Base-by-base conservation (phyloP, 345 rosid species). In the Durio zibethinus region DNA sequence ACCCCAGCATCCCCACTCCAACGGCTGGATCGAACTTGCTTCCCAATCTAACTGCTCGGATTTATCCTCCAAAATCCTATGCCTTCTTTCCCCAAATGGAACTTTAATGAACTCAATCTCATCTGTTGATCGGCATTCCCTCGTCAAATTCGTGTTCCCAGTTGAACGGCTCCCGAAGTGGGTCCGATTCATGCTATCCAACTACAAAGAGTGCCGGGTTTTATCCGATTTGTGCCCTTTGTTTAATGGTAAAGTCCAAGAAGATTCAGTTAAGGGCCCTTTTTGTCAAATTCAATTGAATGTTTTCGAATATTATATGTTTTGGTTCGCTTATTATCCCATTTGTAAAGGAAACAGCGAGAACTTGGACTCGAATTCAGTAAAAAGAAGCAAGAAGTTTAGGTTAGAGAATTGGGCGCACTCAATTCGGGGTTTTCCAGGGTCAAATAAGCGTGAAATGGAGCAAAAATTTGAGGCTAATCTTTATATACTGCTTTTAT, bases 241-340 rank as follows among this genome's bases (percentile, higher is more conserved):
- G 20, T 85, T 95, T 54, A 87, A 81, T 77, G 93, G 87, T 84
- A 95, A 84, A 82, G 66, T 88, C 16, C 83, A 82, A 78, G 94
- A 89, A 64, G 93, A 91, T 69, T 79, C 89, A 10, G 62, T 76
- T 78, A 86, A 87, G 38, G 91, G 90, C 16, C 84, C 92, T 38
- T 75, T 77, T 4, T 84, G 65, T 80, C 92, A 90, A 73, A 86
- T 95, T 75, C 91, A 91, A 59, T 81, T 93, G 29, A 89, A 89
- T 72, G 91, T 94, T 73, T 89, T 94, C 9, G 94, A 94, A 82
- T 94, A 94, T 78, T 94, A 82, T 83, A 77, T 94, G 90, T 94
- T 92, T 81, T 92, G 98, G 98, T 88, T 91, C 84, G 93, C 97
- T 50, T 94, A 94, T 81, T 91, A 93, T 80, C 99, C 99, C 1